Evolutionary conservation across 2,329 filamentous ascomycete genomes (phyloP).

Genomic region (Periglandula ipomoeae): DNA sequence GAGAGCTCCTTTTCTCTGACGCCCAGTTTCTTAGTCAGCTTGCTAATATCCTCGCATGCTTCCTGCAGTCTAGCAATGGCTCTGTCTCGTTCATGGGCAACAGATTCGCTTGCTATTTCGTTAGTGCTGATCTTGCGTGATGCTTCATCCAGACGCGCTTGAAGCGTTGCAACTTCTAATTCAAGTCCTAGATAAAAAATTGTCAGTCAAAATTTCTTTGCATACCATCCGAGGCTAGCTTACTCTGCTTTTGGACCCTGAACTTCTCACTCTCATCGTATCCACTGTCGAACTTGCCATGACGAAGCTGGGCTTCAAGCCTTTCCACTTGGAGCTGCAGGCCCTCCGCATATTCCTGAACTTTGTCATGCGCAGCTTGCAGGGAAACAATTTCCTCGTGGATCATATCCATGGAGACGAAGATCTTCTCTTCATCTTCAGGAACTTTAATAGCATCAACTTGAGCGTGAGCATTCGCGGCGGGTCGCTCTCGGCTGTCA

Average conservation of each 20-base stretch:
- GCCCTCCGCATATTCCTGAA: conserved; percentile 44
- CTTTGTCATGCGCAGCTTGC: conserved; percentile 46
- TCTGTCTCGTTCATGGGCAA: conserved; percentile 56
- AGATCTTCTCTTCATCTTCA: conserved; percentile 47
- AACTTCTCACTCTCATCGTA: conserved; percentile 36
- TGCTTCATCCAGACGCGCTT: conserved; percentile 51
- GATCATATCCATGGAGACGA: conserved; percentile 54
- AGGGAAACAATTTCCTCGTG: conserved; percentile 46
- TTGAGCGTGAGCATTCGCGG: conserved; percentile 31
- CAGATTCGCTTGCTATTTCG: conserved; percentile 53
- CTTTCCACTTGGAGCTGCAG: conserved; percentile 42
- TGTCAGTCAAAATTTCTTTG: conserved; percentile 10
- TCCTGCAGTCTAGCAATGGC: conserved; percentile 53
- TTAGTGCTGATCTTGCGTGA: conserved; percentile 53
- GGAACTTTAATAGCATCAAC: conserved; percentile 42
- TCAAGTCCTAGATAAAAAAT: conserved; percentile 39
- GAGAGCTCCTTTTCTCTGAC: conserved; percentile 33
- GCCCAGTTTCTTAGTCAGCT: conserved; percentile 34
- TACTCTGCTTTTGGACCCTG: conserved; percentile 46
- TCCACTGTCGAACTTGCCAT: conserved; percentile 32
- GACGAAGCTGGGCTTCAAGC: conserved; percentile 39
- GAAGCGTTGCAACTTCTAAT: conserved; percentile 48
- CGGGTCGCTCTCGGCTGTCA: conserved; percentile 28
- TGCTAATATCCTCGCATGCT: conserved; percentile 49
- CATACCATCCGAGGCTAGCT: conserved; percentile 20